Base-by-base conservation (phyloP, 805 yeast genomes). In the Teunomyces atbi region DNA sequence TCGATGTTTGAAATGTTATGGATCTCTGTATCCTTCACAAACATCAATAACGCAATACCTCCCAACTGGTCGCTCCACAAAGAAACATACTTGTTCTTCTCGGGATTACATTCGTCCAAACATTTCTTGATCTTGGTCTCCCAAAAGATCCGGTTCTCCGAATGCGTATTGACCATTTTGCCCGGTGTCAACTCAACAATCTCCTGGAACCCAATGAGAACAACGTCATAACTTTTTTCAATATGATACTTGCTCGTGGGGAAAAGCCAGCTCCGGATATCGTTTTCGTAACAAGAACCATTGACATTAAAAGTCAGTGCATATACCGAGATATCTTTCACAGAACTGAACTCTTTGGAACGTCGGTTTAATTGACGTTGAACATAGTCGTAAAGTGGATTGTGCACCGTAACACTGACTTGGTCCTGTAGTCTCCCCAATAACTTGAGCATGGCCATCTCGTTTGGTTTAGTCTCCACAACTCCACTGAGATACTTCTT, bases 151-250 rank as follows among this genome's bases (percentile, higher is more conserved):
- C 81, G 74, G 30, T 82, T 79, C 20, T 72, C 70, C 1, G 82
- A 79, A 58, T 94, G 96, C 0, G 88, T 81, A 34, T 85, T 81
- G 46, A 90, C 76, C 82, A 89, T 89, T 58, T 88, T 86, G 11
- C 92, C 89, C 0, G 94, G 85, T 1, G 83, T 80, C 37, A 94
- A 69, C 58, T 91, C 97, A 10, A 90, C 69, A 28, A 91, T 83
- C 58, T 94, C 99, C 63, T 94, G 96, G 32, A 94, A 71, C 2
- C 97, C 98, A 51, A 94, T 74, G 1, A 84, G 85, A 16, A 88
- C 82, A 2, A 91, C 62, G 57, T 92, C 97, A 30, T 86, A 80
- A 26, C 64, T 50, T 21, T 60, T 58, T n/a, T 62, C 62, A 4
- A 64, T 56, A 10, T 61, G 56, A 28, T 57, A 52, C 38, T 54